Conservation (phyloP, 2,329 filamentous ascomycete species). For the Aspergillus sp. region DNA sequence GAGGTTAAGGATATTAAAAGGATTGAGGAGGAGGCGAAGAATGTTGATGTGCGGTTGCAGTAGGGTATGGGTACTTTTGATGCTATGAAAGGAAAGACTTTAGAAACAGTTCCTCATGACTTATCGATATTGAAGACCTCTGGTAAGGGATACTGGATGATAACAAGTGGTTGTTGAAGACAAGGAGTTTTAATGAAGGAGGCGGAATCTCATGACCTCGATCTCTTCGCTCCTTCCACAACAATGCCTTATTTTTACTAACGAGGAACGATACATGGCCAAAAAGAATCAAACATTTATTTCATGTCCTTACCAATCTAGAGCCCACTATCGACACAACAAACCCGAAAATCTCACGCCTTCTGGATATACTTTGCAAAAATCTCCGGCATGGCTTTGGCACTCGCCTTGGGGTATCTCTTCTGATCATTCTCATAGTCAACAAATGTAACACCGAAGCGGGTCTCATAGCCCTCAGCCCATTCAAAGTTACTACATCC, state of each 20-base stretch:
- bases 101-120: too few relatives aligned
- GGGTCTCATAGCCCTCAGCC: conserved; percentile 86
- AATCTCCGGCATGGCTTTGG: conserved; percentile 66
- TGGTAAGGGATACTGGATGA: too few relatives aligned
- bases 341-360: conserved; percentile 32
- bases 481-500: conserved; percentile 73
- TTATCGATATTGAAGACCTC: too few relatives aligned
- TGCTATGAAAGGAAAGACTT: too few relatives aligned
- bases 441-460: conserved; percentile 81
- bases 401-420: conserved; percentile 81
- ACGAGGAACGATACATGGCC: neutral
- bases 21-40: conserved; percentile 9
- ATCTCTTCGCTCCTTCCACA: neutral
- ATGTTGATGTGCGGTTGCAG: conserved; percentile 9
- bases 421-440: conserved; percentile 79
- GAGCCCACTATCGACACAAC: neutral
- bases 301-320: neutral
- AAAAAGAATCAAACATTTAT: neutral
- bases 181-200: neutral
- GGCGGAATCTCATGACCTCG: neutral
- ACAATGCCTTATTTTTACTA: too few relatives aligned
- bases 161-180: too few relatives aligned
- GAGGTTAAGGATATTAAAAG: conserved; percentile 8
- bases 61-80: neutral
- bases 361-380: conserved; percentile 71